A percentile compares a stretch with the other conserved stretches of the same genome.
Evolutionary conservation across 768 basidiomycete species (phyloP).

Genomic region (Austroboletus eburneus): DNA sequence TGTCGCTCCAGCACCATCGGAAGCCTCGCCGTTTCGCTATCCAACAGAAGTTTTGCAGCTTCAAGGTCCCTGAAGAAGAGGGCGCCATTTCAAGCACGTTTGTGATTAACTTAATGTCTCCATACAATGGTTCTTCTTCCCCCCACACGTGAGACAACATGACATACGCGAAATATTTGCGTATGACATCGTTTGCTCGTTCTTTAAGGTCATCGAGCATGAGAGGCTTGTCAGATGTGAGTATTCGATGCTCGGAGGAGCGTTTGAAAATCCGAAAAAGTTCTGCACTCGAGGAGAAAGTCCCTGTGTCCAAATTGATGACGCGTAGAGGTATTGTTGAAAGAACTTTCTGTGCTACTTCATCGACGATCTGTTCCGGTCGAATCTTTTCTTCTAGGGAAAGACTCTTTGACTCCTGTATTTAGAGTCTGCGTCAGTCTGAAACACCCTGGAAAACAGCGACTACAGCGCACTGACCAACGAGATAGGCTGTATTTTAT

Average conservation of each 20-base stretch:
- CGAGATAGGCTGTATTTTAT: too few species aligned
- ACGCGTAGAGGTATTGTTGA: slow-evolving; percentile 22
- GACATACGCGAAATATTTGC: slow-evolving; percentile 22
- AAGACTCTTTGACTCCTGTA: not conserved
- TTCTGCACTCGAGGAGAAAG: slow-evolving; percentile 16
- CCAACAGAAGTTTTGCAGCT: slow-evolving; percentile 22
- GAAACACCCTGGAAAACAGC: too few species aligned
- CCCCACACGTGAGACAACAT: slow-evolving; percentile 30
- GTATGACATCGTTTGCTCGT: slow-evolving; percentile 11
- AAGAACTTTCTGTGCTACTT: slow-evolving; percentile 14
- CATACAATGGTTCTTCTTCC: slow-evolving; percentile 24
- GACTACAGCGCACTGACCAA: too few species aligned
- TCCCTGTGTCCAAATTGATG: slow-evolving; percentile 18
- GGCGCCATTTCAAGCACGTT: slow-evolving; percentile 19
- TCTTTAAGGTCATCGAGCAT: slow-evolving; percentile 9
- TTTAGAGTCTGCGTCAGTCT: too few species aligned
- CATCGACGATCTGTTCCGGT: slow-evolving; percentile 15
- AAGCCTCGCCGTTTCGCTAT: slow-evolving; percentile 16
- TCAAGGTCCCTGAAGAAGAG: slow-evolving; percentile 14
- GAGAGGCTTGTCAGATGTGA: slow-evolving; percentile 9
- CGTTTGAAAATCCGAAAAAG: slow-evolving; percentile 15
- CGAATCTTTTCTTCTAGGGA: slow-evolving; percentile 4
- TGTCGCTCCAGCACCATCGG: slow-evolving; percentile 29
- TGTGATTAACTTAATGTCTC: slow-evolving; percentile 7
- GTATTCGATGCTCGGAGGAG: slow-evolving; percentile 11